Conservation (phyloP, 2,329 filamentous ascomycete genomes). For the Clonostachys sp. region DNA sequence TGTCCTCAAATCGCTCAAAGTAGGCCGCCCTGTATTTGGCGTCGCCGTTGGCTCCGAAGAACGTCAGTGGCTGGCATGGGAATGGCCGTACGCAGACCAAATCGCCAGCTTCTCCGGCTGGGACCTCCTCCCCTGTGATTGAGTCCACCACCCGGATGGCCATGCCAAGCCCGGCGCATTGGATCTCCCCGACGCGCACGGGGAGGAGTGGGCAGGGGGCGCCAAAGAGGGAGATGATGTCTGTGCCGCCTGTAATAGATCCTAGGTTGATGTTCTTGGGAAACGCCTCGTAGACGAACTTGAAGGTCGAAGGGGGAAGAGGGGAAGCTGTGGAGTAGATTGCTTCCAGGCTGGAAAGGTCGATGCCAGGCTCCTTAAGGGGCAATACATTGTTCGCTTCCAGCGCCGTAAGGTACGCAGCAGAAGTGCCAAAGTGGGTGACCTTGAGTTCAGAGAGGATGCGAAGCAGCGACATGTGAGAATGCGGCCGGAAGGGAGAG, state of each 20-base stretch:
- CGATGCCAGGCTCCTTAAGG: constrained; percentile 42
- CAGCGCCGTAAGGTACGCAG: constrained; percentile 86
- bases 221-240: constrained; percentile 94
- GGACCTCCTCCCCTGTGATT: constrained; percentile 47
- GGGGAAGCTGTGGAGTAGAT: constrained; percentile 95
- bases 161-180: constrained; percentile 76
- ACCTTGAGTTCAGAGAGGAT: constrained; percentile 78
- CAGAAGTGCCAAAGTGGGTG: constrained; percentile 92
- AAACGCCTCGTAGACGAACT: constrained; percentile 83
- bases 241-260: constrained; percentile 92
- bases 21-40: constrained; percentile 81
- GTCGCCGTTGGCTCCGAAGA: constrained; percentile 65
- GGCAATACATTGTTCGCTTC: constrained; percentile 71
- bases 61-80: constrained; percentile 84
- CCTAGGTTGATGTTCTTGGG: constrained; percentile 77
- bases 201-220: constrained; percentile 74
- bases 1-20: constrained; percentile 71
- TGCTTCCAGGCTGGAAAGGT: constrained; percentile 65
- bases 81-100: constrained; percentile 84
- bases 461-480: constrained; percentile 75
- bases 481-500: constrained; percentile 78
- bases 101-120: constrained; percentile 65
- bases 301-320: constrained; percentile 86
- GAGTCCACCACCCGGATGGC: constrained; percentile 61
- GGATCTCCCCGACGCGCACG: constrained; percentile 69